A percentile compares a stretch with the other conserved stretches of the same genome.
Evolutionary conservation across 768 basidiomycete species (phyloP).

Genomic region (Suillus clintonianus): DNA sequence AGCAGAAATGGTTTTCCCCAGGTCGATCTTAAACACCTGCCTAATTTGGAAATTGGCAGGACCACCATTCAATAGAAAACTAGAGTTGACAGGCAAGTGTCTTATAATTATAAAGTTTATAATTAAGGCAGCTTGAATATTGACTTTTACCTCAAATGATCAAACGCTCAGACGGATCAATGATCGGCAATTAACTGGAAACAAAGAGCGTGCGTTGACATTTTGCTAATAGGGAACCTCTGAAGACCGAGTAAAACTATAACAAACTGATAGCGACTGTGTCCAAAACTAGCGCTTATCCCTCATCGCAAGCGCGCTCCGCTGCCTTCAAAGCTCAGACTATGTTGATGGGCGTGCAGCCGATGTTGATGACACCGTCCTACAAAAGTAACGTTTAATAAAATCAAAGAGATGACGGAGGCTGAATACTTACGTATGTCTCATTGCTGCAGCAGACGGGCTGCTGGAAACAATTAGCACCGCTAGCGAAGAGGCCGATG

Average conservation of each 20-base stretch:
- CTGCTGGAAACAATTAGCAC: conserved; percentile 21
- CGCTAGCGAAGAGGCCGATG: conserved; percentile 17
- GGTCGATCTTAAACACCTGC: background rate
- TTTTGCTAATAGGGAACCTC: background rate
- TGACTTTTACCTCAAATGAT: background rate
- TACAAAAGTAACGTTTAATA: background rate
- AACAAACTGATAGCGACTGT: conserved; percentile 1
- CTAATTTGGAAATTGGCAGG: background rate
- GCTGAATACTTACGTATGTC: conserved; percentile 16
- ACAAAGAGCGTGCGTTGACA: conserved; percentile 2
- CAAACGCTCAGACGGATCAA: background rate
- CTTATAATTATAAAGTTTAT: too few relatives aligned
- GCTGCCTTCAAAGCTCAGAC: background rate
- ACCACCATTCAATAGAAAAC: background rate
- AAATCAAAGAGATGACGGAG: background rate
- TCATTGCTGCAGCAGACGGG: conserved; percentile 27
- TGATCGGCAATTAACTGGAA: background rate
- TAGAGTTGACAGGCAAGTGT: background rate
- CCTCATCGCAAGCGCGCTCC: background rate
- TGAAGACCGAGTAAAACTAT: background rate
- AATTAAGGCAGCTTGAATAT: background rate
- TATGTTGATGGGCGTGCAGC: conserved; percentile 11
- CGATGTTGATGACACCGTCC: conserved; percentile 9
- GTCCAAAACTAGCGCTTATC: background rate
- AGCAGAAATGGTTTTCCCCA: too few relatives aligned